A percentile compares a stretch with the other conserved stretches of the same genome.
Conservation (phyloP, 371 early-diverging fungal genomes). For the Circinella minor region DNA sequence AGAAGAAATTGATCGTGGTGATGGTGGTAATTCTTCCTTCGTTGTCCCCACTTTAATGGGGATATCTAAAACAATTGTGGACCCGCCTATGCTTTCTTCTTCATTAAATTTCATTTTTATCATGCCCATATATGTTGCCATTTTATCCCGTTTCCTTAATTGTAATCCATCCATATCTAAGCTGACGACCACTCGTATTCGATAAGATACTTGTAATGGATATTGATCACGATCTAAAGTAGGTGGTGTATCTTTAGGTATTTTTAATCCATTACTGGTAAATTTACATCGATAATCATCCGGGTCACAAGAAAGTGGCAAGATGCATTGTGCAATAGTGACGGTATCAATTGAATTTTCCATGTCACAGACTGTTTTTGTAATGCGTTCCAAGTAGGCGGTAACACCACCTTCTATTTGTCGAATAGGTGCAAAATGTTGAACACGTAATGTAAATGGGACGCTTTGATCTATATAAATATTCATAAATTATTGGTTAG, state of each 20-base stretch:
- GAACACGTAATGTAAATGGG: slow-evolving; percentile 24
- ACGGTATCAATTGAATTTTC: slow-evolving; percentile 20
- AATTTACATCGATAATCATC: slow-evolving; percentile 17
- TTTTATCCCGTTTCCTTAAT: slow-evolving; percentile 18
- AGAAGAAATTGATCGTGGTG: neutral
- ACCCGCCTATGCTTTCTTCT: slow-evolving; percentile 13
- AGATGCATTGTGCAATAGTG: slow-evolving; percentile 10
- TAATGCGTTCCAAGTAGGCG: slow-evolving; percentile 28
- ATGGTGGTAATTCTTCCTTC: neutral
- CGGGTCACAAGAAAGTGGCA: slow-evolving; percentile 31
- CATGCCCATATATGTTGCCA: slow-evolving; percentile 16
- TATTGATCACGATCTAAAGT: slow-evolving; percentile 15
- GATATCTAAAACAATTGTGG: slow-evolving; percentile 14
- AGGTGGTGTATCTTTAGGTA: slow-evolving; percentile 24
- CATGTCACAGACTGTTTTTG: slow-evolving; percentile 5
- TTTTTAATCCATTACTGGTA: slow-evolving; percentile 15
- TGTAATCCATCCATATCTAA: slow-evolving; percentile 26
- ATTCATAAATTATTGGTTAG: no score
- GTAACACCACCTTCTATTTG: slow-evolving; percentile 26
- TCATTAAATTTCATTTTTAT: slow-evolving; percentile 16
- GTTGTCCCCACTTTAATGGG: slow-evolving; percentile 20
- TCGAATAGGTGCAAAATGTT: slow-evolving; percentile 34
- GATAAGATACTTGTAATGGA: slow-evolving; percentile 28
- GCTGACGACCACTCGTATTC: slow-evolving; percentile 25
- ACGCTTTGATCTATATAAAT: slow-evolving; percentile 16